Base-by-base conservation (phyloP, 1,284 basidiomycete species). In the Ustilago loliicola region DNA sequence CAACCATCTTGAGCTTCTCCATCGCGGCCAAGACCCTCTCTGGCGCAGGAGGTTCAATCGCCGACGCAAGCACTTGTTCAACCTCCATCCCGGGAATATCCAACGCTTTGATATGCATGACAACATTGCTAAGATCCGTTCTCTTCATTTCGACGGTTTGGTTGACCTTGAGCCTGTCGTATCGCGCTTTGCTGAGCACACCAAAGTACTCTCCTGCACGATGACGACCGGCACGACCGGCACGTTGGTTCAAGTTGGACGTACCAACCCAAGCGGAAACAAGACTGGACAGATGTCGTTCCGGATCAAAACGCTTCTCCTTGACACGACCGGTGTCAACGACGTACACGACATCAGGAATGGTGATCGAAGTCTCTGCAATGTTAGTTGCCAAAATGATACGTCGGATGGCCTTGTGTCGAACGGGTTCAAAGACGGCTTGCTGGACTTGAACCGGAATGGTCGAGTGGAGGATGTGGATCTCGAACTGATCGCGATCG, bases 91-190 rank as follows among this genome's bases (percentile, higher is more conserved):
- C 91, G 7, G 94, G 93, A 86, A 98, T 93, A 83, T 95, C 92
- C 53, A 98, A 90, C n/a, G 95, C 96, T 84, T 97, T 98, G 87
- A 98, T 91, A 86, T 96, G 95, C 96, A 86, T 94, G 80, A 85
- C 84, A 23, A 85, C 82, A 61, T 85, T 84, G 64, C 82, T 85
- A 48, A 86, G 75, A 62, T 86, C 85, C 17, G 76, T 73, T 34
- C 95, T 91, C 87, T 95, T 95, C 95, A 98, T 98, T 88, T 98
- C 96, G 45, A 98, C 96, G 0, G 92, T 92, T 87, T 96, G 94
- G 84, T 97, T 92, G 38, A 93, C 90, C 68, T 91, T 90, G 52
- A 98, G 89, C 15, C 88, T 87, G 21, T 89, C 88, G 21, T 92
- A 90, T 54, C 93, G 91, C 34, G 88, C 87, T 68, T 90, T 89